Evolutionary conservation across 176 grass and related monocot species (phyloP), one percentile per base, ranked within the genome.

Genomic region (Oryza longistaminata): DNA sequence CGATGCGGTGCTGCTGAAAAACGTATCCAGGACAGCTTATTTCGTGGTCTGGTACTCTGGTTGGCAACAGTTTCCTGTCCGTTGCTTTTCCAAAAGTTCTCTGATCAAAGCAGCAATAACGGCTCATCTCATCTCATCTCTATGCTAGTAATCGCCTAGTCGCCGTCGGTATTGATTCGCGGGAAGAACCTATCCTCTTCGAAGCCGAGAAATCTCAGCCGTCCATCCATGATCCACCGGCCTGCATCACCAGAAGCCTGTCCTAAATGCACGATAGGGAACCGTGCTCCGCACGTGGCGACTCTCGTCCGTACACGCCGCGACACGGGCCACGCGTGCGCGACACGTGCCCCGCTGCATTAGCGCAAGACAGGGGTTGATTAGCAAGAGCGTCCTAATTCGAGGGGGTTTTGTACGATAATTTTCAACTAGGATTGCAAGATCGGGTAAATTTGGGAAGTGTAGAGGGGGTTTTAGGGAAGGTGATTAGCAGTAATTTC

Each of bases 1-100:
- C 37, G 34, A 35, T 35, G 34, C 37, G 50, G 29, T 49, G 8
- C 55, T n/a, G 25, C 66, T 0, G 35, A 17, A 8, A 48, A 64
- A 50, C 62, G 37, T 81, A 76, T 40, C 60, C 11, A 2, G 74
- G 35, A 37, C 35, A 37, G 35, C 35, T 37, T 37, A 40, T 76
- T 81, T 73, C 71, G 76, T 85, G 77, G 77, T 11, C 37, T 66
- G n/a, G n/a, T n/a, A n/a, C n/a, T n/a, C n/a, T n/a, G 64, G 11
- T 25, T 29, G 48, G 19, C 48, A 16, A 39, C 76, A 8, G 55
- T 37, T 66, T 53, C 25, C 31, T 15, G 61, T 25, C 81, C 87
- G 75, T 68, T 84, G 81, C 58, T 88, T 82, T 73, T 79, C 81
- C 10, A 11, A 14, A 37, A 65, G 7, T 37, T n/a, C 31, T 6